Base-by-base conservation (phyloP, 257 asterid species). In the Nicotiana sylvestris region DNA sequence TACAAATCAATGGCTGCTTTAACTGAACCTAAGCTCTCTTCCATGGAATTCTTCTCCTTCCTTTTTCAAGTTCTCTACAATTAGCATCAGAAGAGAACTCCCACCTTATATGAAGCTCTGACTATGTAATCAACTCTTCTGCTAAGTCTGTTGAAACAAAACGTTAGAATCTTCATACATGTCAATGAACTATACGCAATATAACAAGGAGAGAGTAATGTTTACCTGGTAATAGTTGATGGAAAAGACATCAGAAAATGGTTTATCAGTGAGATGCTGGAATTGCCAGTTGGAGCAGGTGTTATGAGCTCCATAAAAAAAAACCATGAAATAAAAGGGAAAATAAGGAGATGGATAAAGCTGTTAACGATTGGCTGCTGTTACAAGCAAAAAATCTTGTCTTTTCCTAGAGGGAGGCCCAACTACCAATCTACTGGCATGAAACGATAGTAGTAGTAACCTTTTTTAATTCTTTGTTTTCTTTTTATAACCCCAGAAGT, bases 311-410 rank as follows among this genome's bases (percentile, higher is more conserved):
- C 80, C 80, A 49, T 51, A 51, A 9, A 51, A 35, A 35, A 51
- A 74, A 74, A 0, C 61, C 61, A 46, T 21, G 61, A 46, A 74
- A 46, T 46, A 46, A 72, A 15, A n/a, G 39, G 68, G 80, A 74
- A 74, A 77, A 18, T 46, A 35, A 62, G 18, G 2, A 77, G 78
- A 61, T 30, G 85, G 87, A 91, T 85, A 85, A 66, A 84, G 78
- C 27, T 81, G 82, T 67, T 66, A 91, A 82, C 87, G 92, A 85
- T 70, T 91, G 93, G 95, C 82, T 92, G 86, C 66, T 78, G 88
- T 89, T 88, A 89, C 79, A 85, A 84, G 87, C 83, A 76, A 87
- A 87, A 21, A 93, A 87, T 88, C 89, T 87, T 89, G 56, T 89
- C 85, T 87, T 87, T 65, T 85, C 72, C 82, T 64, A 0, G 7